phyloP scores from a whole-genome alignment of 225 moss, liverwort and hornwort species.

The Neckera pumila region DNA sequence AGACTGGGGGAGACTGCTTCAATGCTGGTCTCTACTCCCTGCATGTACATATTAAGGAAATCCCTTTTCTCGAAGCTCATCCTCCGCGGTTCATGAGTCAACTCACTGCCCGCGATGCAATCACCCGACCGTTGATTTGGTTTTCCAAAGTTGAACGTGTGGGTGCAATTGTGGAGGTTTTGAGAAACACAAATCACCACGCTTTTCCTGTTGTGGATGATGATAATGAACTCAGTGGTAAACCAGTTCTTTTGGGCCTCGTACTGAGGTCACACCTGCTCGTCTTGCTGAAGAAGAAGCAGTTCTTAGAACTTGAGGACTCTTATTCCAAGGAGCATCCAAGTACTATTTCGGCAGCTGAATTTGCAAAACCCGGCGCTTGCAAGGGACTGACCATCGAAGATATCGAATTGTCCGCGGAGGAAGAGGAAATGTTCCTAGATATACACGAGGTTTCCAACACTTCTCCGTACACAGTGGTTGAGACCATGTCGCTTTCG shows the following conservation, averaged over 20 bases:
- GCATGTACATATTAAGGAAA: slow-evolving; percentile 65
- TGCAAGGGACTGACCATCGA: slow-evolving; percentile 43
- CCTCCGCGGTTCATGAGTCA: slow-evolving; percentile 89
- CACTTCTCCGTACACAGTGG: slow-evolving; percentile 79
- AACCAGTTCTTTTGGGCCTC: slow-evolving; percentile 46
- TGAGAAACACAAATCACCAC: slow-evolving; percentile 56
- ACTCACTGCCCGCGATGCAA: slow-evolving; percentile 66
- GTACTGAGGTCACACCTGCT: slow-evolving; percentile 73
- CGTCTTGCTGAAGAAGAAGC: slow-evolving; percentile 65
- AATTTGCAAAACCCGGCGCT: slow-evolving; percentile 75
- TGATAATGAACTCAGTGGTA: slow-evolving; percentile 5
- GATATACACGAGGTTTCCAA: slow-evolving; percentile 66
- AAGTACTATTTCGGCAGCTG: slow-evolving; percentile 22
- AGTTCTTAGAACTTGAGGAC: slow-evolving; percentile 21
- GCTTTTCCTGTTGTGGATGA: slow-evolving; percentile 77
- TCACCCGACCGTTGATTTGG: slow-evolving; percentile 41
- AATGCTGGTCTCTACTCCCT: slow-evolving; percentile 68
- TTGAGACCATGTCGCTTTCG: slow-evolving; percentile 81
- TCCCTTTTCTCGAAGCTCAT: slow-evolving; percentile 68
- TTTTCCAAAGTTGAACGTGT: slow-evolving; percentile 64
- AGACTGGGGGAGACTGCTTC: slow-evolving; percentile 84
- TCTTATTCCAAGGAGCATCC: neutral
- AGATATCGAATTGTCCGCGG: slow-evolving; percentile 30
- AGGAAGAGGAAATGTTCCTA: slow-evolving; percentile 60
- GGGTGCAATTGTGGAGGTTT: slow-evolving; percentile 46